Evolutionary conservation across 2,329 filamentous ascomycete species (phyloP).

Genomic region (Bertia moriformis): DNA sequence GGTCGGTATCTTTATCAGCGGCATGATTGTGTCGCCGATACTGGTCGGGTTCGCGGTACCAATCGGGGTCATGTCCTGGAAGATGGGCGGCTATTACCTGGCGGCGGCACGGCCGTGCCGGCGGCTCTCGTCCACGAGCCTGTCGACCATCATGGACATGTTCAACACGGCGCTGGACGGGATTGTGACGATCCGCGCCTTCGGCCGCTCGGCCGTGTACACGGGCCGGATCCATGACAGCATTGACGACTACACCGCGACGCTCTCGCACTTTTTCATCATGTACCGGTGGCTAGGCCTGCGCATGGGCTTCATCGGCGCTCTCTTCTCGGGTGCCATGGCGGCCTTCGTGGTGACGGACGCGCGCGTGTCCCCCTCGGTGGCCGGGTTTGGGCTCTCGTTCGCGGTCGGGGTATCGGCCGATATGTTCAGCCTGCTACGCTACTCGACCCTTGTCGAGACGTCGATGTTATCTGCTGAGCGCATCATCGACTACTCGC

Average conservation of each 20-base stretch:
- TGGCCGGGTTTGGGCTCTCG: background rate
- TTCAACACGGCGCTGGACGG: background rate
- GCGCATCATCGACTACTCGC: background rate
- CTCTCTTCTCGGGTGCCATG: background rate
- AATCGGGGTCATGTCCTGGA: conserved; percentile 57
- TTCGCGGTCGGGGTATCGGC: background rate
- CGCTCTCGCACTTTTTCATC: background rate
- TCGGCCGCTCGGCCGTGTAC: background rate
- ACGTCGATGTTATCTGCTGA: background rate
- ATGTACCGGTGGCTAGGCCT: background rate
- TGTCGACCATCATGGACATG: background rate
- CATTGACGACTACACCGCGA: background rate
- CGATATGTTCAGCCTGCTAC: background rate
- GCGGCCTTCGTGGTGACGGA: background rate
- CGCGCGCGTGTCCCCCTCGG: background rate
- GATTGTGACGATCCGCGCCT: background rate
- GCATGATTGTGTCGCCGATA: background rate
- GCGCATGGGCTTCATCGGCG: background rate
- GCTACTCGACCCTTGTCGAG: background rate
- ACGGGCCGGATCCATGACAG: background rate
- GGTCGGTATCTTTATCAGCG: conserved; percentile 50
- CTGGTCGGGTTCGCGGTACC: conserved; percentile 37
- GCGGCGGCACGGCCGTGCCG: conserved; percentile 46
- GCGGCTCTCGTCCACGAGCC: background rate
- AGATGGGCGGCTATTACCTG: conserved; percentile 77